Evolutionary conservation across 176 grass and related monocot genomes (phyloP), one percentile per base, ranked within the genome.

Genomic region (Eleusine coracana): DNA sequence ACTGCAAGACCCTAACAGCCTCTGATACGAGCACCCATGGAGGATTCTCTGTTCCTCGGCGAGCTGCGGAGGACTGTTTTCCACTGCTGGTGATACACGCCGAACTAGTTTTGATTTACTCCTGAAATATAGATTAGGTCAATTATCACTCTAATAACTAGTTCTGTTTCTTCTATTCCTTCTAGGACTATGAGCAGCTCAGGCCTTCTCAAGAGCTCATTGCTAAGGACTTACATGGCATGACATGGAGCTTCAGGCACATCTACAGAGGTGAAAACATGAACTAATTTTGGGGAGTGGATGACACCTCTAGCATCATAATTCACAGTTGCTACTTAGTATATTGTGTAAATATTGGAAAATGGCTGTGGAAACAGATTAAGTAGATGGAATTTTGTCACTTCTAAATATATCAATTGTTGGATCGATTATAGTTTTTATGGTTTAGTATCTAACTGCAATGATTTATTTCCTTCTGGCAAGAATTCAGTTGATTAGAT

Each of bases 21-120:
- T 99, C 96, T 31, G 96, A 99, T 85, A 99, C 96, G 5, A 99
- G 96, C 77, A 99, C 93, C 0, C 96, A 99, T 55, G 96, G 96
- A 67, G 96, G 96, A 14, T 99, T 99, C 80, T 99, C 96, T 71
- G 96, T 99, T 82, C 96, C 96, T 88, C 93, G 96, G 38, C 77
- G 96, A 31, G 96, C 96, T 62, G 96, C 96, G 0, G 96, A 99
- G 84, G 93, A 99, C 51, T 99, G 96, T 72, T 99, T 99, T 68
- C 91, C 93, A 29, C 87, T 89, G 50, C 34, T 99, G 93, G 96
- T 99, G 51, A 92, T 77, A 21, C 44, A 41, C 38, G 18, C 58
- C 16, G 38, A 84, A 58, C 18, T 36, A 17, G 42, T 39, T 80
- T 46, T 1, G 17, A 15, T 64, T 67, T 87, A 21, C 7, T 51